Conservation (phyloP, 768 basidiomycete genomes). For the Lanmaoa rubissima region DNA sequence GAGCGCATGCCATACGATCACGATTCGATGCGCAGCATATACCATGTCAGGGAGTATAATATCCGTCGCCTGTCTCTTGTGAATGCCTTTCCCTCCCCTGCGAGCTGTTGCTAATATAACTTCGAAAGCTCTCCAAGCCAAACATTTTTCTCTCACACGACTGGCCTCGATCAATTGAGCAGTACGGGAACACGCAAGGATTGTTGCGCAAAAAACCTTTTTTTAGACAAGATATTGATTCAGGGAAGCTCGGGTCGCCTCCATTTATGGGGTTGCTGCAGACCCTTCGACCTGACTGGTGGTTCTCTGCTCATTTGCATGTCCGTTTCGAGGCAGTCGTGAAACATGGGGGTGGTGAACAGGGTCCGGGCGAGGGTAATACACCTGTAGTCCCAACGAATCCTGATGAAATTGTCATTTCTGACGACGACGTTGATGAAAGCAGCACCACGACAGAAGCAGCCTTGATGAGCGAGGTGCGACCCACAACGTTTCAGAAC, state of each 20-base stretch:
- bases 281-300: constrained; percentile 75
- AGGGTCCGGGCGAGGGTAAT: not conserved
- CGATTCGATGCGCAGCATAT: constrained; percentile 73
- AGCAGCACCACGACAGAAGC: not conserved
- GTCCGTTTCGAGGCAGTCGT: constrained; percentile 78
- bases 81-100: constrained; percentile 16
- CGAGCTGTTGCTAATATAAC: not conserved
- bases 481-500: constrained; percentile 32
- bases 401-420: constrained; percentile 42
- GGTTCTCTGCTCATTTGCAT: constrained; percentile 94
- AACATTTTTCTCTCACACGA: constrained; percentile 93
- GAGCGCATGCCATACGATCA: constrained; percentile 82
- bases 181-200: constrained; percentile 64
- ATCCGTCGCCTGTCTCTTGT: constrained; percentile 76
- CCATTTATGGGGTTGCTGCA: constrained; percentile 77
- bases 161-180: constrained; percentile 88
- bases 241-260: constrained; percentile 77
- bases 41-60: constrained; percentile 87
- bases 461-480: constrained; percentile 34
- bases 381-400: constrained; percentile 11
- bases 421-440: constrained; percentile 33
- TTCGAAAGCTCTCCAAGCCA: constrained; percentile 51
- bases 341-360: constrained; percentile 36
- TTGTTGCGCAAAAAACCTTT: constrained; percentile 75
- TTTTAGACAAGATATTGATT: constrained; percentile 66